These are phyloP conservation scores for Coniochaeta ligniaria DNA, from an alignment of 2,329 filamentous ascomycete genomes.

Conservation along the genomic window DNA sequence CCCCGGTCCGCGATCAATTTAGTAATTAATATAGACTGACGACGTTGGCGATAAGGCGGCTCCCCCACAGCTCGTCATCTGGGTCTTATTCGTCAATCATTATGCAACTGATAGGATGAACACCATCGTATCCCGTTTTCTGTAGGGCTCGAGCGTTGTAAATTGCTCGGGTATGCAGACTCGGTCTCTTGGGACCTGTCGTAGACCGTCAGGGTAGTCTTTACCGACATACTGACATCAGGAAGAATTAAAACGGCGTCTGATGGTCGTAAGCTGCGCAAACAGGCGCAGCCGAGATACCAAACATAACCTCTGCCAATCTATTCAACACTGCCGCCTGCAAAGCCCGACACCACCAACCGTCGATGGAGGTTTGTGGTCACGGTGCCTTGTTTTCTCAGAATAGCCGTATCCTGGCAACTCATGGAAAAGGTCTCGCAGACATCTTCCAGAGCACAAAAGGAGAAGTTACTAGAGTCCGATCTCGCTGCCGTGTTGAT, in stretches of 20 bases:
- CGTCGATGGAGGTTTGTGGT: background rate
- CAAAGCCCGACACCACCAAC: background rate
- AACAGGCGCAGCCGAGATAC: background rate
- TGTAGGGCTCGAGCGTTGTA: background rate
- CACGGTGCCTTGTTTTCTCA: background rate
- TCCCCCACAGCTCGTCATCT: constrained; percentile 10
- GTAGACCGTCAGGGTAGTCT: background rate
- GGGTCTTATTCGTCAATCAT: constrained; percentile 7
- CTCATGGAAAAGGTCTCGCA: background rate
- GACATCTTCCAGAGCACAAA: background rate
- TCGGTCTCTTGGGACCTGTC: background rate
- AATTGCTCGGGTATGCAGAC: background rate
- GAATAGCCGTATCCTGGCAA: background rate
- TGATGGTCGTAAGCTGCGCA: background rate
- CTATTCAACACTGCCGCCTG: background rate
- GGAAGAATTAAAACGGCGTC: background rate
- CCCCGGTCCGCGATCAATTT: constrained; percentile 14
- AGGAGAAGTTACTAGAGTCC: background rate
- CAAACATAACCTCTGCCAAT: background rate
- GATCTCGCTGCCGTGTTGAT: background rate
- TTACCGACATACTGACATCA: background rate
- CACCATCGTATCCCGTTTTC: constrained; percentile 5
- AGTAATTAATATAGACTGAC: constrained; percentile 17
- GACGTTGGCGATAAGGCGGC: constrained; percentile 11
- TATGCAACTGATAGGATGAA: constrained; percentile 12